Base-by-base conservation (phyloP, 1,139 yeast species). In the Maudiozyma humilis region DNA sequence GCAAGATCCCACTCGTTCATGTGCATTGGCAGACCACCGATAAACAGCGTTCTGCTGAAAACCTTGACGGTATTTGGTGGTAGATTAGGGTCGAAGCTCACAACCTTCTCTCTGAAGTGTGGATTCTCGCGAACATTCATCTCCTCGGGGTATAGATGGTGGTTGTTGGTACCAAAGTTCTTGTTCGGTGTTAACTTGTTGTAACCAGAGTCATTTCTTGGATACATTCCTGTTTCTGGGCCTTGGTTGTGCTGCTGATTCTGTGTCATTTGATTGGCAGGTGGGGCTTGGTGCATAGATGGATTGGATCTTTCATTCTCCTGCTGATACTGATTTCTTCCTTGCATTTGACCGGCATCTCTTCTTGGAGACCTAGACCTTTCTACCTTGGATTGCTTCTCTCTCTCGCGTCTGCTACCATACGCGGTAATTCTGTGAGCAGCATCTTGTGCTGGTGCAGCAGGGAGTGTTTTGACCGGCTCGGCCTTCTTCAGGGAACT, bases 21-120 rank as follows among this genome's bases (percentile, higher is more conserved):
- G 49, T 75, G 70, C 49, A 78, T 77, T 18, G 95, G 93, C 37
- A 91, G 88, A 58, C 96, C 96, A 43, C 98, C 98, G 50, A 91
- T 78, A 59, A 91, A 91, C 47, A 91, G 70, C 0, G 98, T 91
- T 67, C 98, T 79, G 43, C 95, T 83, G 54, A 76, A 75, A 3
- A 89, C 96, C 60, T 84, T 84, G 54, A 91, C 76, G 32, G 84
- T 74, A 34, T 89, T 95, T 46, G 79, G 78, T 2, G 96, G 95
- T 44, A 88, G 66, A 18, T 78, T 67, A 35, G 75, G 73, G 60
- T 87, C 96, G 59, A 75, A 75, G 13, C 79, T 75, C 34, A 84
- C 80, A 49, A 77, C 78, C 59, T 80, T 79, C 31, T 82, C 81
- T 63, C 93, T 78, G 62, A 69, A 82, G 62, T 83, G 88, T 5